Evolutionary conservation across 75 land plant genomes (phyloP).

Genomic region (Pseudotsuga menziesii): DNA sequence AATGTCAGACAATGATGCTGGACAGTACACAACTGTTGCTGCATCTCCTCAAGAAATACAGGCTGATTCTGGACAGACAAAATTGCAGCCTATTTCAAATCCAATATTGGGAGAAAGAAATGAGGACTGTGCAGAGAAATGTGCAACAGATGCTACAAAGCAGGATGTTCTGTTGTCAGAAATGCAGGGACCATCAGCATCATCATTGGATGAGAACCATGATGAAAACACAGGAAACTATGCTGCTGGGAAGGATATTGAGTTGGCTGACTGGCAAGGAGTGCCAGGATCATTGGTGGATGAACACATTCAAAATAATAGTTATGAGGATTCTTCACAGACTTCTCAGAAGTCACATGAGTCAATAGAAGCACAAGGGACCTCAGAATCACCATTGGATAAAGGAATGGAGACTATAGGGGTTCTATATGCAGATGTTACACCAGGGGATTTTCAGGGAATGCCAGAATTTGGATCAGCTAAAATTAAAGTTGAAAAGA

Average conservation of each 20-base stretch:
- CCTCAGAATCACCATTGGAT: no score
- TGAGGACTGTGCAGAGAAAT: background rate
- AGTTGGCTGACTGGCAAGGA: background rate
- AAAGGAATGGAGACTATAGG: no score
- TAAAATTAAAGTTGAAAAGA: constrained; percentile 3
- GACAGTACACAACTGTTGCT: background rate
- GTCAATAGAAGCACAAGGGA: no score
- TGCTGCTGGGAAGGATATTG: background rate
- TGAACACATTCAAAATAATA: background rate
- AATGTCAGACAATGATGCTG: background rate
- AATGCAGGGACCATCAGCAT: background rate
- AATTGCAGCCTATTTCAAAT: background rate
- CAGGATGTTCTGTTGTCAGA: background rate
- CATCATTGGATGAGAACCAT: background rate
- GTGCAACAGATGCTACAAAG: background rate
- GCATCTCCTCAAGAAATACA: background rate
- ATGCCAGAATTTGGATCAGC: background rate
- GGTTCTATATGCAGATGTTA: no score
- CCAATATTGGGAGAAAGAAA: background rate
- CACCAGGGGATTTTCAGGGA: no score
- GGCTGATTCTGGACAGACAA: background rate
- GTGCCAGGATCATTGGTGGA: background rate
- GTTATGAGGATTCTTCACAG: no score
- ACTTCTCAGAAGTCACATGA: no score
- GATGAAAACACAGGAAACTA: background rate